Percentiles rank a stretch among this genome's conserved stretches.
phyloP scores from a whole-genome alignment of 768 basidiomycete species.

The Fomitopsis pulvina region DNA sequence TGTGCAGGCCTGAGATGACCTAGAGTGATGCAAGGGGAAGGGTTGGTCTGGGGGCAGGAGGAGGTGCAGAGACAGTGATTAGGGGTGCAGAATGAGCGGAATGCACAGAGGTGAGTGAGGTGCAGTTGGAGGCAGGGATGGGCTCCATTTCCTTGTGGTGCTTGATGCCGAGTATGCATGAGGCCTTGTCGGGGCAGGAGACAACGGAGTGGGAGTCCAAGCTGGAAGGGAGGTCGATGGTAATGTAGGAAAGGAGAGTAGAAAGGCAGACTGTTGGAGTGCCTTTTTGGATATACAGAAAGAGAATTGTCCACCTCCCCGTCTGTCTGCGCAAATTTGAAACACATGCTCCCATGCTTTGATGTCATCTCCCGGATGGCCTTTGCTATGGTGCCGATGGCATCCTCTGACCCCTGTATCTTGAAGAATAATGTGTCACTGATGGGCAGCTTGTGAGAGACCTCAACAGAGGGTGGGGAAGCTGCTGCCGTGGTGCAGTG shows the following conservation, averaged over 20 bases:
- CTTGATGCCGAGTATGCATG: slow-evolving; percentile 67
- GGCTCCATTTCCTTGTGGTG: slow-evolving; percentile 81
- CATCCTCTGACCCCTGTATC: too few species aligned
- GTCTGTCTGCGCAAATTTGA: too few species aligned
- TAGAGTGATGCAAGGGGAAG: slow-evolving; percentile 79
- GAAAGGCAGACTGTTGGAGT: too few species aligned
- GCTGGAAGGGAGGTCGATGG: slow-evolving; percentile 30
- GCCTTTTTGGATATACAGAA: too few species aligned
- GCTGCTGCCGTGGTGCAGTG: too few species aligned
- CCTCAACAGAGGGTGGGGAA: too few species aligned
- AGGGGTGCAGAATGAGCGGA: slow-evolving; percentile 48
- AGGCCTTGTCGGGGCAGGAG: slow-evolving; percentile 63
- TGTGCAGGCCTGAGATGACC: slow-evolving; percentile 84
- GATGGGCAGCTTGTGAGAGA: too few species aligned
- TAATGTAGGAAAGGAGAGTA: slow-evolving; percentile 57
- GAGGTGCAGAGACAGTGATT: slow-evolving; percentile 38
- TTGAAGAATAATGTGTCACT: too few species aligned
- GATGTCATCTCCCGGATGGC: too few species aligned
- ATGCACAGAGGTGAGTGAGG: slow-evolving; percentile 72
- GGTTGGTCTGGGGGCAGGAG: slow-evolving; percentile 58
- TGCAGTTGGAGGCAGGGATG: slow-evolving; percentile 70
- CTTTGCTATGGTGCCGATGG: too few species aligned
- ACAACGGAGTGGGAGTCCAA: slow-evolving; percentile 26
- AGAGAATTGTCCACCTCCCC: too few species aligned
- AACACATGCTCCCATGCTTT: too few species aligned